These are phyloP conservation scores for Taphrina confusa DNA, from an alignment of 1,139 yeast species.

Conservation along the genomic window DNA sequence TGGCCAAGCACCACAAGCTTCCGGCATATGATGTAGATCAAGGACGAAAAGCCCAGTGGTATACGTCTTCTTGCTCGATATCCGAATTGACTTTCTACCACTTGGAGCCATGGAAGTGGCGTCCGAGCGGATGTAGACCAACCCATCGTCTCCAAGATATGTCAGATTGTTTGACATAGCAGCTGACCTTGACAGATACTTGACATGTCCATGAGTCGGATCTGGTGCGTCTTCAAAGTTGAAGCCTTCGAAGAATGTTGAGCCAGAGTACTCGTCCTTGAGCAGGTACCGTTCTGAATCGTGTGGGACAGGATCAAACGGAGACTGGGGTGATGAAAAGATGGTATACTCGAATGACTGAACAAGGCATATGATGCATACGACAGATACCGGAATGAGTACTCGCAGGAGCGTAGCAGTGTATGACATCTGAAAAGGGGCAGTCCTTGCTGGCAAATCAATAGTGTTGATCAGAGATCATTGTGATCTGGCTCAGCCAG, in stretches of 20 bases:
- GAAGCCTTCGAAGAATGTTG: constrained; percentile 32
- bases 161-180: constrained; percentile 32
- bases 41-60: constrained; percentile 30
- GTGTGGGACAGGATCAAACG: background rate
- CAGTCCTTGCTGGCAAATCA: too few species aligned
- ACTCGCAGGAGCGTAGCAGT: background rate
- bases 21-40: constrained; percentile 35
- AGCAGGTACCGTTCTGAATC: background rate
- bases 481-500: too few species aligned
- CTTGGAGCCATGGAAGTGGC: constrained; percentile 1
- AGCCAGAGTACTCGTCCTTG: constrained; percentile 17
- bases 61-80: constrained; percentile 21
- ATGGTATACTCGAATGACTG: constrained; percentile 19
- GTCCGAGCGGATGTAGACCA: constrained; percentile 31
- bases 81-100: constrained; percentile 35
- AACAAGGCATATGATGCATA: background rate
- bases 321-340: background rate
- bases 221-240: constrained; percentile 32
- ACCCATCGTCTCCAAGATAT: constrained; percentile 25
- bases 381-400: background rate
- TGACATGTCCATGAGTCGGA: constrained; percentile 36
- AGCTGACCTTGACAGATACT: constrained; percentile 13
- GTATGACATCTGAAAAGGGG: too few species aligned
- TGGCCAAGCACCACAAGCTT: constrained; percentile 38
- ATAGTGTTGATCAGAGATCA: too few species aligned